Base-by-base conservation (phyloP, 768 basidiomycete genomes). In the Hydnomerulius pinastri region DNA sequence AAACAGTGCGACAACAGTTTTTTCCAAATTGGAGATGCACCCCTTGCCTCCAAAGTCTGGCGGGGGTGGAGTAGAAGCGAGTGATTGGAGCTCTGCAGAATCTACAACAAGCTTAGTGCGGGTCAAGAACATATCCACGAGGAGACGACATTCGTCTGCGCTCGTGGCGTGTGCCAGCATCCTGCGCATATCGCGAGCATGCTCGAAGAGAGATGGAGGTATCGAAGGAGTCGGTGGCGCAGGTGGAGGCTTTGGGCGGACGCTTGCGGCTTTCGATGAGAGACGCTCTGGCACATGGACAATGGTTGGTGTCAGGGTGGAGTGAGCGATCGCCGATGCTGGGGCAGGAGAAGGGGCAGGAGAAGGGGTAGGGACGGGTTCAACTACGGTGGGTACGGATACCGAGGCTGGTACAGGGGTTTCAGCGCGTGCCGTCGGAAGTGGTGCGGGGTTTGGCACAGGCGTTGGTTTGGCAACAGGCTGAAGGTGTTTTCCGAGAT, bases 81-180 rank as follows among this genome's bases (percentile, higher is more conserved):
- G 64, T 10, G 64, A 61, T 25, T 66, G 65, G 18, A 47, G 46
- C 35, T 54, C 40, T 60, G 70, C 63, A 21, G 65, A 53, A 27
- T 73, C 70, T 18, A 64, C 18, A 10, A 69, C 46, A 37, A 76
- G 75, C 15, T 81, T 82, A 45, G 77, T 77, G 55, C 82, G 83
- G 11, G 82, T 77, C 50, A 96, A 73, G 71, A 90, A 87, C 75
- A 92, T 88, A 55, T 91, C 86, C 24, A 92, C 76, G 49, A 95
- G 83, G 36, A 94, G 73, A 43, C 89, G 87, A 63, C 92, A 93
- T 72, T 96, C 93, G 52, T 86, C 83, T 39, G 80, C 87, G 36
- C 77, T 83, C 2, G 86, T 86, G 12, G 92, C 91, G 43, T 72
- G 79, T 8, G 78, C 68, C 15, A 95, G 68, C 49, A 89, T 73